Evolutionary conservation across 495 filamentous ascomycete species (phyloP).

Genomic region (Aspergillus bertholletiae): DNA sequence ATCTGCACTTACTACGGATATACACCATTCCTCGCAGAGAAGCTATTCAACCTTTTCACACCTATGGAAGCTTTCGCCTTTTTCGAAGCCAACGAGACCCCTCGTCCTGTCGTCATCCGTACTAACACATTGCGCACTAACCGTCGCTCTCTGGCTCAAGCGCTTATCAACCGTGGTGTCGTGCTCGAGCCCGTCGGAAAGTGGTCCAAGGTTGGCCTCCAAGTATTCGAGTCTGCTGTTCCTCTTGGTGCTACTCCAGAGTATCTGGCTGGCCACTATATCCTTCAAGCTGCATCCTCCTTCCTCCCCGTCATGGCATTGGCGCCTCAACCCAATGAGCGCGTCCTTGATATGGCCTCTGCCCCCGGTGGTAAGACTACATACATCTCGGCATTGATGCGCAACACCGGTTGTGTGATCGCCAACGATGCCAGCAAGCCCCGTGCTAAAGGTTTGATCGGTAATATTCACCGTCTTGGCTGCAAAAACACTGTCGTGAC

Average conservation of each 20-base stretch:
- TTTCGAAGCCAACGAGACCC: constrained; percentile 96
- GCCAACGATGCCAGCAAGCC: constrained; percentile 94
- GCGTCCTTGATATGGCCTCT: constrained; percentile 92
- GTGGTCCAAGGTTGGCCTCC: constrained; percentile 96
- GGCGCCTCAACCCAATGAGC: constrained; percentile 87
- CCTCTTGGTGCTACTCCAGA: constrained; percentile 97
- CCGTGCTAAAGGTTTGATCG: constrained; percentile 93
- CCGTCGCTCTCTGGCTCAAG: constrained; percentile 85
- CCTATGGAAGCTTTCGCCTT: constrained; percentile 95
- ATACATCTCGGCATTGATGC: constrained; percentile 94
- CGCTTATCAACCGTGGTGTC: constrained; percentile 94
- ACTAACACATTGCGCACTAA: constrained; percentile 95
- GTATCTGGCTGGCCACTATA: constrained; percentile 96
- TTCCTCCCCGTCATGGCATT: constrained; percentile 98
- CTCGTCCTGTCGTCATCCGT: constrained; percentile 81
- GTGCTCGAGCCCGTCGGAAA: constrained; percentile 96
- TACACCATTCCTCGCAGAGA: constrained; percentile 77
- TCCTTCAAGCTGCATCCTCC: constrained; percentile 92
- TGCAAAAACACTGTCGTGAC: constrained; percentile 92
- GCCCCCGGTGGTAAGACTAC: constrained; percentile 98
- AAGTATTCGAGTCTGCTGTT: constrained; percentile 90
- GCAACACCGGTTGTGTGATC: constrained; percentile 93
- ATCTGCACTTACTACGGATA: constrained; percentile 94
- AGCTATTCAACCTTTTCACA: constrained; percentile 85
- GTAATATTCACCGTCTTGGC: constrained; percentile 94